phyloP scores from a whole-genome alignment of 495 filamentous ascomycete species.

The Hyaloscypha variabilis region DNA sequence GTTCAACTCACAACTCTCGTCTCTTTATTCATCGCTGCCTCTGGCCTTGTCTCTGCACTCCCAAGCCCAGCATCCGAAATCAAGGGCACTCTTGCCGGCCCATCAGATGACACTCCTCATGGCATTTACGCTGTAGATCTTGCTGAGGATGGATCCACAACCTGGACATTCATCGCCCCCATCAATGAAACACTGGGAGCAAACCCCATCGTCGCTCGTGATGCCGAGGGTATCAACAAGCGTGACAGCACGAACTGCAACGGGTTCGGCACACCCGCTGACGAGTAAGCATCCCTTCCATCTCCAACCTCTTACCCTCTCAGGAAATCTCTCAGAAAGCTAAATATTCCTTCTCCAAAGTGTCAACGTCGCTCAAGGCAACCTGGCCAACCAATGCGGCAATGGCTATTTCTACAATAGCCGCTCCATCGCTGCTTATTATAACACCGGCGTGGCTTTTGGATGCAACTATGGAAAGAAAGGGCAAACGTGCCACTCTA shows the following conservation, averaged over 20 bases:
- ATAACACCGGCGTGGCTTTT: neutral
- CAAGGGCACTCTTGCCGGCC: neutral
- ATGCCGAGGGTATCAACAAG: neutral
- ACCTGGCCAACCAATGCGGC: conserved; percentile 8
- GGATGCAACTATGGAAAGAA: conserved; percentile 3
- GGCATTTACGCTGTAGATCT: neutral
- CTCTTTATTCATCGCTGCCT: neutral
- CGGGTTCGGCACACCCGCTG: neutral
- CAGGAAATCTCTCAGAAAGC: neutral
- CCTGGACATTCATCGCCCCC: neutral
- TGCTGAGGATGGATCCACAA: neutral
- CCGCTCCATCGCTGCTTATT: neutral
- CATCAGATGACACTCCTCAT: neutral
- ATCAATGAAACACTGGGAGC: neutral
- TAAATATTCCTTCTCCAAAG: neutral
- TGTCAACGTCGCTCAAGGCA: conserved; percentile 6
- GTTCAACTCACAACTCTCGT: neutral
- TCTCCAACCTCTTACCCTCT: neutral
- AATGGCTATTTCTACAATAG: neutral
- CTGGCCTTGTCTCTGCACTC: neutral
- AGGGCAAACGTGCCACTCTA: neutral
- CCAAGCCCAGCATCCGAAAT: neutral
- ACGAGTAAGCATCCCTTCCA: neutral
- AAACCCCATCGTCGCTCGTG: neutral
- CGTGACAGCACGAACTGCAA: neutral